phyloP scores from a whole-genome alignment of 805 yeast genomes.

The Sugiyamaella americana region DNA sequence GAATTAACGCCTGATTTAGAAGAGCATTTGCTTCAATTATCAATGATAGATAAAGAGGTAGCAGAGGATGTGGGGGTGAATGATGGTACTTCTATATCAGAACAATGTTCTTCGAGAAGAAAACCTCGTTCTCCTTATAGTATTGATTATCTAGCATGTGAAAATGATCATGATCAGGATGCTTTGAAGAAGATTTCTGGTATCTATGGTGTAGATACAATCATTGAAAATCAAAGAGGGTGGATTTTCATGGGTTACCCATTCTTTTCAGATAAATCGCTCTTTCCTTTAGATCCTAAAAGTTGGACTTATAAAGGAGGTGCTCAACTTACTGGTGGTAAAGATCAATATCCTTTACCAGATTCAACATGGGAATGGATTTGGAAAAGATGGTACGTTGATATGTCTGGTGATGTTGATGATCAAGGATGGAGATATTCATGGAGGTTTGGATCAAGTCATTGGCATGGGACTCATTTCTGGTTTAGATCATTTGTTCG shows the following conservation, averaged over 20 bases:
- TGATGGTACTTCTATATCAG: too few relatives aligned
- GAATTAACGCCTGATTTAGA: not conserved
- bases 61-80: too few relatives aligned
- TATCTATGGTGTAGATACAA: slow-evolving; percentile 22
- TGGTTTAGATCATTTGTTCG: slow-evolving; percentile 57
- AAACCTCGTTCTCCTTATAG: too few relatives aligned
- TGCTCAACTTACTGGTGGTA: slow-evolving; percentile 28
- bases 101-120: too few relatives aligned
- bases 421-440: slow-evolving; percentile 83
- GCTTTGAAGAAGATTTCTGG: not conserved
- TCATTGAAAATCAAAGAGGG: slow-evolving; percentile 40
- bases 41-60: not conserved
- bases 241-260: slow-evolving; percentile 34
- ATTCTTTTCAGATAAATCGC: slow-evolving; percentile 31
- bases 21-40: not conserved
- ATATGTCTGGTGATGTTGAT: slow-evolving; percentile 65
- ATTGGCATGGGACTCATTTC: slow-evolving; percentile 59
- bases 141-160: not conserved
- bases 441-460: slow-evolving; percentile 39
- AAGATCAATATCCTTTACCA: slow-evolving; percentile 39
- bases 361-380: slow-evolving; percentile 60
- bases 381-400: slow-evolving; percentile 68
- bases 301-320: slow-evolving; percentile 33
- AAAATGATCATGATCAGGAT: not conserved
- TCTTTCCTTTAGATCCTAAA: slow-evolving; percentile 34